Percentiles rank a stretch among this genome's conserved stretches.
phyloP scores from a whole-genome alignment of 2,329 filamentous ascomycete genomes.

The Fusarium napiforme region DNA sequence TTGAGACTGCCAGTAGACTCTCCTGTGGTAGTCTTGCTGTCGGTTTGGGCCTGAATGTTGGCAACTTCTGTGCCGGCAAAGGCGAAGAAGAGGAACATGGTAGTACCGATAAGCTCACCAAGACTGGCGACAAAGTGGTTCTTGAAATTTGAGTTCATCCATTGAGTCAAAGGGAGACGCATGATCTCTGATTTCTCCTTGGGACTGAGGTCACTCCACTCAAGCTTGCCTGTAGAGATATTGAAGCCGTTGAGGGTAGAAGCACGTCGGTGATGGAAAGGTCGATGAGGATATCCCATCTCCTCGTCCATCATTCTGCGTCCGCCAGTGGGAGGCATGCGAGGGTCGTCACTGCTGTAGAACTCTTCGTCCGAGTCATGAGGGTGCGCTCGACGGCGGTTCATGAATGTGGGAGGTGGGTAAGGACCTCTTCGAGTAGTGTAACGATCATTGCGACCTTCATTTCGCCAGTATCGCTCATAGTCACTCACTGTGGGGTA shows the following conservation, averaged over 20 bases:
- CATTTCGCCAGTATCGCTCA: conserved; percentile 42
- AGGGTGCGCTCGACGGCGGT: conserved; percentile 32
- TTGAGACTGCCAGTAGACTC: conserved; percentile 57
- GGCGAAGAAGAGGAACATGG: conserved; percentile 57
- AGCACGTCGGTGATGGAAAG: conserved; percentile 9
- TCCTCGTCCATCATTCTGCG: conserved; percentile 41
- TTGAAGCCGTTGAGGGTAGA: conserved; percentile 30
- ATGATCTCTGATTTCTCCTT: conserved; percentile 57
- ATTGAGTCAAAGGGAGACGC: conserved; percentile 57
- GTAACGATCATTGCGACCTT: conserved; percentile 36
- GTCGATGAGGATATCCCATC: conserved; percentile 25
- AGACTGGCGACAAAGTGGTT: conserved; percentile 54
- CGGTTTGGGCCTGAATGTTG: conserved; percentile 51
- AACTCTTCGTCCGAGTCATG: conserved; percentile 44
- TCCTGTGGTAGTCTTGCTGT: conserved; percentile 54
- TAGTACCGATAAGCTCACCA: conserved; percentile 56
- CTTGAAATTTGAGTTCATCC: conserved; percentile 60
- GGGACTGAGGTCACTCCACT: conserved; percentile 53
- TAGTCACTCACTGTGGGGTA: conserved; percentile 38
- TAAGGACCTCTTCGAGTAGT: conserved; percentile 36
- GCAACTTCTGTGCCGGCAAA: conserved; percentile 55
- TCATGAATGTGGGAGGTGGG: conserved; percentile 42
- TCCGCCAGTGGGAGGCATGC: conserved; percentile 21
- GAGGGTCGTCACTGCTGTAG: conserved; percentile 35
- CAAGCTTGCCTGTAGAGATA: conserved; percentile 43